Percentiles rank a stretch among this genome's conserved stretches.
These are phyloP conservation scores for Colletotrichum paranaense DNA, from an alignment of 2,329 filamentous ascomycete species.

Conservation along the genomic window DNA sequence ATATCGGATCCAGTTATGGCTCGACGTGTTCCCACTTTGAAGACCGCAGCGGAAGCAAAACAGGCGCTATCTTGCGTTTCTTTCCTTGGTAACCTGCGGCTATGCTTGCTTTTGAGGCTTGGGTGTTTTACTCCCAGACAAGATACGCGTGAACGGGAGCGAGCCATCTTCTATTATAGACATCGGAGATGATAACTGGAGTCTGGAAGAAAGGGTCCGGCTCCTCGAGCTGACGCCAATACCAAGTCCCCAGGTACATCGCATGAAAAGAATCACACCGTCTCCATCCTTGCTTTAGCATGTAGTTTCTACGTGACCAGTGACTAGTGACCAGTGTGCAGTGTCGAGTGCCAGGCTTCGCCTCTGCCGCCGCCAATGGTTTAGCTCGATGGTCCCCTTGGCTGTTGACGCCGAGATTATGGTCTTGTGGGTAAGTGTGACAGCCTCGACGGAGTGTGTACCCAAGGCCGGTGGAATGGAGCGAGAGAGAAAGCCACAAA, in stretches of 20 bases:
- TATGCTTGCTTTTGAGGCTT: neutral
- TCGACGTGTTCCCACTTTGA: neutral
- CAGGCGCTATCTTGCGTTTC: neutral
- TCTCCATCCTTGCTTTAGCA: neutral
- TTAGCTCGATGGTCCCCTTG: neutral
- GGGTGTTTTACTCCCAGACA: neutral
- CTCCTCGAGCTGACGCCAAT: neutral
- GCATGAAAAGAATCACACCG: neutral
- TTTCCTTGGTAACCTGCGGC: neutral
- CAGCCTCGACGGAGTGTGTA: neutral
- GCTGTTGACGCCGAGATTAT: neutral
- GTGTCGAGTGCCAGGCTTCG: neutral
- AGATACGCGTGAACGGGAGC: neutral
- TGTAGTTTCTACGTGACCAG: neutral
- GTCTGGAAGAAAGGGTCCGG: neutral
- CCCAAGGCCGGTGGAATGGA: neutral
- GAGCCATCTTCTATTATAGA: constrained; percentile 3
- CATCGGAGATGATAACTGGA: neutral
- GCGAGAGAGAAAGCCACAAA: neutral
- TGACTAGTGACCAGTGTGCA: neutral
- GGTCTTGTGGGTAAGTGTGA: constrained; percentile 7
- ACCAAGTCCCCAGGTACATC: neutral
- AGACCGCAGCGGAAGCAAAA: neutral
- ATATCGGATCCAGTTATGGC: neutral
- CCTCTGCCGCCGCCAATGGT: neutral